Base-by-base conservation (phyloP, 2,329 filamentous ascomycete genomes). In the Tolypocladium ovalisporum region DNA sequence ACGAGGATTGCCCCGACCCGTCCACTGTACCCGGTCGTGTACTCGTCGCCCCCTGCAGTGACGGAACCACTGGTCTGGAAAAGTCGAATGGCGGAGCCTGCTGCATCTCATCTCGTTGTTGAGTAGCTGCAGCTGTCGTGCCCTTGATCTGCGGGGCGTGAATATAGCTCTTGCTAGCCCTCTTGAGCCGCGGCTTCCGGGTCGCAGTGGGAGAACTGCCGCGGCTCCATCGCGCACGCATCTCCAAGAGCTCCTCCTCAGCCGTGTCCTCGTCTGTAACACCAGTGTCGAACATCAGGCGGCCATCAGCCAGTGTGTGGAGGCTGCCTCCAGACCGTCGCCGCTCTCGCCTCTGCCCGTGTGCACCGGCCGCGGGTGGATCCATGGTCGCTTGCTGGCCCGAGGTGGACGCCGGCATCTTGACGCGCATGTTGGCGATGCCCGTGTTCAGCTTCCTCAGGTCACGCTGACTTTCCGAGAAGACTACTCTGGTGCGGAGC, bases 401-500 rank as follows among this genome's bases (percentile, higher is more conserved):
- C 9, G 61, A 56, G 4, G 61, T 55, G 13, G 60, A 55, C 15
- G 52, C 59, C 17, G 61, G 57, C n/a, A 63, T 53, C 54, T 65
- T 64, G 54, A 60, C 57, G 44, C 61, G 60, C 13, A 71, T 60
- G 32, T 67, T 65, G 19, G 70, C 67, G 36, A 70, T 58, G 37
- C 64, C 59, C 22, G 67, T 56, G 54, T 36, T 73, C 52, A 82
- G 68, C 22, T 77, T 73, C 10, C 84, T 75, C 37, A 87, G 67
- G 60, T 87, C 79, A 12, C 82, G 78, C 61, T 87, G 84, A 62
- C 82, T 85, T 55, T 82, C 78, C 35, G 83, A 86, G 65, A 90
- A 90, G 19, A 86, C 84, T 2, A 90, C 84, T 4, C 84, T 77
- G 3, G 86, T 82, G 35, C 87, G 79, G 34, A 91, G 74, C 13